A percentile compares a stretch with the other conserved stretches of the same genome.
Evolutionary conservation across 169 alveolate genomes (phyloP).

Genomic region (Besnoitia besnoiti): DNA sequence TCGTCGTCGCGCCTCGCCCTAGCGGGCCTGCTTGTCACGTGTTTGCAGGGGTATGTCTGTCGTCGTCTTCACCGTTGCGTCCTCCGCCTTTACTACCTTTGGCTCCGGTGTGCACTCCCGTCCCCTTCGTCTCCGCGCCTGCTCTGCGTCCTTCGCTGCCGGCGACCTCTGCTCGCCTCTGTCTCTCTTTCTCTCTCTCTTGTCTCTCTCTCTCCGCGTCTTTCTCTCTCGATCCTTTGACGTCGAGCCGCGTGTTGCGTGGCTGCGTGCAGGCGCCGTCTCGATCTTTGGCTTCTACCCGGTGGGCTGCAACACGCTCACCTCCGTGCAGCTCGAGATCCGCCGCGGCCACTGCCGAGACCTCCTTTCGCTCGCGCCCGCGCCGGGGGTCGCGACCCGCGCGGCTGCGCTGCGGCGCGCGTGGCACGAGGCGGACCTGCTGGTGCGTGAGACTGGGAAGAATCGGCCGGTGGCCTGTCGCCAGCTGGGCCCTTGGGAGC

Average conservation of each 20-base stretch:
- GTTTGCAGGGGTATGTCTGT: no score
- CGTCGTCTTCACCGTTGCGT: no score
- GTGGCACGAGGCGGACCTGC: slow-evolving; percentile 9
- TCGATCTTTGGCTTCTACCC: slow-evolving; percentile 31
- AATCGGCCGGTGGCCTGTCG: background rate
- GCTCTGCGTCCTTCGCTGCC: no score
- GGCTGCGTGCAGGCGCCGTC: slow-evolving; percentile 17
- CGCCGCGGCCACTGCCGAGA: slow-evolving; percentile 10
- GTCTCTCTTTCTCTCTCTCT: background rate
- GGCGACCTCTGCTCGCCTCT: no score
- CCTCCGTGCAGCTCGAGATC: background rate
- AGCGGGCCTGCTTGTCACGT: no score
- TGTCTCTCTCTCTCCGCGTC: background rate
- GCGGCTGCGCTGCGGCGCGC: background rate
- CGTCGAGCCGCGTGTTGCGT: background rate
- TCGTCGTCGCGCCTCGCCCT: no score
- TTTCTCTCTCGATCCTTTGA: background rate
- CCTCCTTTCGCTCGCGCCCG: background rate
- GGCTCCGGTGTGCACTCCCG: no score
- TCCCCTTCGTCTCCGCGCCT: no score
- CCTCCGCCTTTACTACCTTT: no score
- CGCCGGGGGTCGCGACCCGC: background rate
- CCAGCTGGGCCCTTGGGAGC: slow-evolving; percentile 5
- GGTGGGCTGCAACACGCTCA: background rate
- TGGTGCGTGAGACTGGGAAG: background rate